Evolutionary conservation across 2,329 filamentous ascomycete genomes (phyloP), one percentile per base, ranked within the genome.

Genomic region (Chrysoporthe austroafricana): DNA sequence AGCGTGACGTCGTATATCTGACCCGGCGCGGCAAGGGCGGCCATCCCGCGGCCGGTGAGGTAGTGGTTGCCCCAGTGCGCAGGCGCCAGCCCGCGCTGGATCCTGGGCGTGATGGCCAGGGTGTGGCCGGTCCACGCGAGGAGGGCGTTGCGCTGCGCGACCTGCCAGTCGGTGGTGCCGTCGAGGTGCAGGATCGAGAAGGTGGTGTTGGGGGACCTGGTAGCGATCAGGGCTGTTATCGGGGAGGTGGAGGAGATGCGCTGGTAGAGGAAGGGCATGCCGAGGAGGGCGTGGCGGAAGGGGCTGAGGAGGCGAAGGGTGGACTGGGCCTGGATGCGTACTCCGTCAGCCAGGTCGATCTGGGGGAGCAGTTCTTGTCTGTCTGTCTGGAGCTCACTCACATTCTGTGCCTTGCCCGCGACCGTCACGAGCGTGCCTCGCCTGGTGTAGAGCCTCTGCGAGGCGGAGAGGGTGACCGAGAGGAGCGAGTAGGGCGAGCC

Each of bases 41-140:
- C 86, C 32, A 99, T 83, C 0, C 96, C 96, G 71, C 96, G 88
- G 50, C 96, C 96, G 0, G 94, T 97, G 69, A 97, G 84, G 71
- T 92, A 87, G 14, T 95, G 94, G 81, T 88, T 96, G 73, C 96
- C 96, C 95, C 95, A 98, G 76, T 97, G 90, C 58, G 93, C 89
- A 63, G 97, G 76, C 66, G 91, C 90, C 76, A 97, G 85, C 71
- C 86, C 86, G 56, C 85, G 86, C 73, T 94, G 94, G 71, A 96
- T 84, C 59, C 88, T 90, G 2, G 94, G 93, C 46, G 88, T 89
- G 57, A 96, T 85, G 18, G 85, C 84, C 65, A 99, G 84, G 0
- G 93, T 94, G 77, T 97, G 92, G 39, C 96, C 96, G 0, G 95
- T 97, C 96, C 96, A 99, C 65, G 96, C 96, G n/a, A 98, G 84